phyloP scores from a whole-genome alignment of 306 rosid genomes.

The Malus fusca region DNA sequence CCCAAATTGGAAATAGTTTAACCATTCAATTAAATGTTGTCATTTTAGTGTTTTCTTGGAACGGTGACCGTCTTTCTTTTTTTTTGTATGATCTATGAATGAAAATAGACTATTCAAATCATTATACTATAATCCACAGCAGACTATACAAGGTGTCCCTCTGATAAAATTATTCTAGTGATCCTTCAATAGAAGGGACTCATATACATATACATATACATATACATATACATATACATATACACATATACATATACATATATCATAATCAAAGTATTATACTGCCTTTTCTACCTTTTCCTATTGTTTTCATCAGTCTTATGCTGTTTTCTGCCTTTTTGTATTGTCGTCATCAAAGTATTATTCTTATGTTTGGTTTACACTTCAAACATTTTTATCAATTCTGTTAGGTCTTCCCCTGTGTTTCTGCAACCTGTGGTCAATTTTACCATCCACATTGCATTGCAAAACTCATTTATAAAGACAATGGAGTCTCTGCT shows the following conservation, averaged over 20 bases:
- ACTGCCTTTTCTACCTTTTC: not conserved
- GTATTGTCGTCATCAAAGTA: not conserved
- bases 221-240: too few relatives aligned
- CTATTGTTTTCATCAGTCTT: not conserved
- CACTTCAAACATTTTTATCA: not conserved
- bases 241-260: not conserved
- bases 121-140: too few relatives aligned
- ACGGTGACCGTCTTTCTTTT: not conserved
- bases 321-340: not conserved
- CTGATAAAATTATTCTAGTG: not conserved
- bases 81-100: not conserved
- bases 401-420: slow-evolving; percentile 62
- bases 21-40: not conserved
- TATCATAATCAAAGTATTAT: not conserved
- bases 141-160: too few relatives aligned
- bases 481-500: slow-evolving; percentile 35
- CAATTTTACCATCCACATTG: slow-evolving; percentile 82
- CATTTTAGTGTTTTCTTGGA: not conserved
- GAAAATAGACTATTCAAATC: not conserved
- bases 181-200: not conserved
- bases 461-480: slow-evolving; percentile 48
- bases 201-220: not conserved
- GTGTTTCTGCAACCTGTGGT: slow-evolving; percentile 89
- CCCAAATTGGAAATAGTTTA: not conserved
- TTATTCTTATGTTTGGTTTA: not conserved